A percentile compares a stretch with the other conserved stretches of the same genome.
Evolutionary conservation across 2,329 filamentous ascomycete genomes (phyloP).

Genomic region (Fusarium setosum): DNA sequence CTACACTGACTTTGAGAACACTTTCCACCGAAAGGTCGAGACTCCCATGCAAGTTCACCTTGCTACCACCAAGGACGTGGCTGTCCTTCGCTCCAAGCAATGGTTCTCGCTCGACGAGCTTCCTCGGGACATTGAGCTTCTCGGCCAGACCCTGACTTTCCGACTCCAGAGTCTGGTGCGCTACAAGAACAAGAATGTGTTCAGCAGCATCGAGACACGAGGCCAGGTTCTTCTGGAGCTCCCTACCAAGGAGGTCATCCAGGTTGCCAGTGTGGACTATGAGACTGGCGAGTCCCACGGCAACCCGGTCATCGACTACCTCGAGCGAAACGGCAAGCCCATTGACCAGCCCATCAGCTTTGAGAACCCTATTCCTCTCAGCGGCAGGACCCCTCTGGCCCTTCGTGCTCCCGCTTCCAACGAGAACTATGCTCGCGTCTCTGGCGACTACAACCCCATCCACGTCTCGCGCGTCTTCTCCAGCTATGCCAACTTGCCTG

Average conservation of each 20-base stretch:
- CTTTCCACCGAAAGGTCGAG: conserved; percentile 97
- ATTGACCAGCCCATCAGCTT: conserved; percentile 98
- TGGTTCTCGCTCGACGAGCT: conserved; percentile 89
- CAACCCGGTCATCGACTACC: conserved; percentile 96
- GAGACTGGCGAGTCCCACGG: conserved; percentile 91
- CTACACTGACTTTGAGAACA: conserved; percentile 96
- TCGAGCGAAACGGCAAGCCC: conserved; percentile 88
- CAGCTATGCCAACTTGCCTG: conserved; percentile 92
- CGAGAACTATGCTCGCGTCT: conserved; percentile 97
- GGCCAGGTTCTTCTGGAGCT: conserved; percentile 95
- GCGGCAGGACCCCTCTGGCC: conserved; percentile 88
- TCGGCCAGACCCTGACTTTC: conserved; percentile 96
- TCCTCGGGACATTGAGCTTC: conserved; percentile 80
- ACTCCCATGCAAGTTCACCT: conserved; percentile 95
- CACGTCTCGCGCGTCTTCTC: conserved; percentile 98
- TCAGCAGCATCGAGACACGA: conserved; percentile 90
- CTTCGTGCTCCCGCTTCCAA: conserved; percentile 95
- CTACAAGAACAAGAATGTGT: conserved; percentile 95
- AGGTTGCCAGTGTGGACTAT: conserved; percentile 97
- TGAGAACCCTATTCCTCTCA: conserved; percentile 95
- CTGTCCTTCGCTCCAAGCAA: conserved; percentile 94
- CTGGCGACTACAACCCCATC: conserved; percentile 98
- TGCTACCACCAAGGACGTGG: conserved; percentile 88
- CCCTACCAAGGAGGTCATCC: conserved; percentile 95
- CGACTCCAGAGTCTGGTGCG: conserved; percentile 90